Evolutionary conservation across 768 basidiomycete species (phyloP).

Genomic region (Podaxis sp.): DNA sequence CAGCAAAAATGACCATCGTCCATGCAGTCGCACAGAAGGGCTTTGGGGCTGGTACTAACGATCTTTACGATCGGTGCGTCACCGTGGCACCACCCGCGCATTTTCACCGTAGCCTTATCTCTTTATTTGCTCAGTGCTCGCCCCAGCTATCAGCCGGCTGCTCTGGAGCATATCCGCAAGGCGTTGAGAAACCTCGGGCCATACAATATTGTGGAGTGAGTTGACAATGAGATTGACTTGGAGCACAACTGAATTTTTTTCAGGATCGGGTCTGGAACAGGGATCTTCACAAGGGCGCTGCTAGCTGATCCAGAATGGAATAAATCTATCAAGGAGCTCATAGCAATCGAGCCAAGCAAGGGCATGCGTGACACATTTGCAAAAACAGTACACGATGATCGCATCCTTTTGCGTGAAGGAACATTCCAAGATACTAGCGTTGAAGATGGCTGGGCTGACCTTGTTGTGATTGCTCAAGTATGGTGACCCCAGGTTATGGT

Average conservation of each 20-base stretch:
- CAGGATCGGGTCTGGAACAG: slow-evolving; percentile 84
- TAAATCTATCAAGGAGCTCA: slow-evolving; percentile 47
- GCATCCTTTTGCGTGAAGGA: slow-evolving; percentile 57
- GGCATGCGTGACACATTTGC: slow-evolving; percentile 82
- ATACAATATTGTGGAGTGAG: slow-evolving; percentile 72
- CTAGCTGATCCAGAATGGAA: slow-evolving; percentile 61
- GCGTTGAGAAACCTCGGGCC: slow-evolving; percentile 35
- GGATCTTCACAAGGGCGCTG: slow-evolving; percentile 84
- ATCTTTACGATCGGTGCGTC: slow-evolving; percentile 69
- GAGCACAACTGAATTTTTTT: slow-evolving; percentile 13
- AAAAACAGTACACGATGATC: slow-evolving; percentile 50
- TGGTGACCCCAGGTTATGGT: slow-evolving; percentile 6
- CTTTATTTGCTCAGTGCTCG: slow-evolving; percentile 50
- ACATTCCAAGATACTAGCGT: slow-evolving; percentile 67
- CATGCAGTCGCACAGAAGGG: slow-evolving; percentile 70
- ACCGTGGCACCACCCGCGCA: neutral
- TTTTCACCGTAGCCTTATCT: neutral
- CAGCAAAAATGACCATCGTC: slow-evolving; percentile 36
- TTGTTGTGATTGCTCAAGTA: slow-evolving; percentile 78
- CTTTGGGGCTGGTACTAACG: slow-evolving; percentile 80
- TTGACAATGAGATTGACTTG: slow-evolving; percentile 2
- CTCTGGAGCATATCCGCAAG: slow-evolving; percentile 59
- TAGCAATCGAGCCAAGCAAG: slow-evolving; percentile 78
- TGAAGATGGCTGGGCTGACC: slow-evolving; percentile 68
- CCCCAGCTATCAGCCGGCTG: slow-evolving; percentile 74